These are phyloP conservation scores for Gnomoniopsis smithogilvyi DNA, from an alignment of 2,329 filamentous ascomycete genomes.

Conservation along the genomic window DNA sequence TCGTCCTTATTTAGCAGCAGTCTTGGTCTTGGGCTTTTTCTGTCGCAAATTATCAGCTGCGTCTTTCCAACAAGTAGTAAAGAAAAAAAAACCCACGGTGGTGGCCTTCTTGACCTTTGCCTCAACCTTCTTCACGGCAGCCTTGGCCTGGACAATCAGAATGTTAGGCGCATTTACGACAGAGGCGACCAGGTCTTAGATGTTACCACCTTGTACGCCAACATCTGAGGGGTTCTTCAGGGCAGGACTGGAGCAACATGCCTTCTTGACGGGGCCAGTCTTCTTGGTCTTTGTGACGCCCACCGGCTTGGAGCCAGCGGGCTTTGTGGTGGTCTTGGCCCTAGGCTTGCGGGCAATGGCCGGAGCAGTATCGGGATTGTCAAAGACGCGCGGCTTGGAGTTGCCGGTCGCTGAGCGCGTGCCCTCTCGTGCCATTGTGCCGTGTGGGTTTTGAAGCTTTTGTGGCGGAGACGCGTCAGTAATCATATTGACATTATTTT, in stretches of 20 bases:
- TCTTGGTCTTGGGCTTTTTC: constrained; percentile 30
- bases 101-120: constrained; percentile 20
- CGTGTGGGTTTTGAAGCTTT: neutral
- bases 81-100: constrained; percentile 14
- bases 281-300: constrained; percentile 33
- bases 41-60: constrained; percentile 10
- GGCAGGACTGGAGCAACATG: constrained; percentile 15
- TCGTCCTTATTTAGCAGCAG: constrained; percentile 21
- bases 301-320: constrained; percentile 27
- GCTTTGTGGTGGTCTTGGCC: constrained; percentile 24
- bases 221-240: neutral
- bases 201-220: no score
- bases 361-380: constrained; percentile 44
- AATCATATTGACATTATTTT: neutral
- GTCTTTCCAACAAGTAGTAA: neutral
- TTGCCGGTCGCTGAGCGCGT: constrained; percentile 51
- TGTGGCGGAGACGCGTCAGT: neutral
- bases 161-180: neutral
- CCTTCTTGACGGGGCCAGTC: constrained; percentile 31
- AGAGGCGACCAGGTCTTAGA: neutral
- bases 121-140: constrained; percentile 22
- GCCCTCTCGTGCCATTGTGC: constrained; percentile 45
- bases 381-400: constrained; percentile 50
- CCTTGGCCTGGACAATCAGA: constrained; percentile 26
- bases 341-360: constrained; percentile 38